Percentiles rank a stretch among this genome's conserved stretches.
phyloP scores from a whole-genome alignment of 345 rosid species.

The Leavenworthia alabamica region DNA sequence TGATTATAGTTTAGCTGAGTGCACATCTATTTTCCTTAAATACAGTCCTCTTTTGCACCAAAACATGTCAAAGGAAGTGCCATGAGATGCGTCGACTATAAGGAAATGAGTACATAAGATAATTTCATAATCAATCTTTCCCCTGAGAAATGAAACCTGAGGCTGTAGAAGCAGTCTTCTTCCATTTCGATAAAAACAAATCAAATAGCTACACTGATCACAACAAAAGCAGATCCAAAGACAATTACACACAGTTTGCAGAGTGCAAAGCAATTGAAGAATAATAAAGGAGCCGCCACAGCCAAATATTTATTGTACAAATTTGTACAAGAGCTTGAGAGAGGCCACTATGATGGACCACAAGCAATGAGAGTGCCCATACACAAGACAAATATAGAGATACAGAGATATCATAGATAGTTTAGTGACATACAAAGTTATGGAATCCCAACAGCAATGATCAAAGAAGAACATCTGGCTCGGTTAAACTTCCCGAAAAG shows the following conservation, averaged over 20 bases:
- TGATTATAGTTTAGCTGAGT: neutral
- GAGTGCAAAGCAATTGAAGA: constrained; percentile 2
- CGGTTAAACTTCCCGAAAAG: constrained; percentile 56
- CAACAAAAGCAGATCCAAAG: constrained; percentile 11
- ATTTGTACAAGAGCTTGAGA: constrained; percentile 30
- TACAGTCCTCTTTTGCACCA: neutral
- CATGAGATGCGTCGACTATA: neutral
- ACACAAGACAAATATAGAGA: constrained; percentile 1
- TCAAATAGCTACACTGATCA: constrained; percentile 5
- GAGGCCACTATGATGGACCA: constrained; percentile 15
- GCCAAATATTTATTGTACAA: constrained; percentile 3
- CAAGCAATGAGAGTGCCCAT: constrained; percentile 13
- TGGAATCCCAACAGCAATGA: neutral
- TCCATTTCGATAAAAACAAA: neutral
- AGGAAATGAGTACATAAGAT: neutral
- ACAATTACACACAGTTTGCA: constrained; percentile 16
- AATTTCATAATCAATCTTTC: neutral
- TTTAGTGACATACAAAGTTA: neutral
- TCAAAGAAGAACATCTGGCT: constrained; percentile 55
- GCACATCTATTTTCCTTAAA: too few species aligned
- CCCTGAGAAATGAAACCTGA: neutral
- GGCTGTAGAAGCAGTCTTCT: neutral
- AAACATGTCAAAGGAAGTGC: neutral
- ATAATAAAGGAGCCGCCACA: neutral
- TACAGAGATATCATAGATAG: constrained; percentile 1